A percentile compares a stretch with the other conserved stretches of the same genome.
Conservation (phyloP, 176 grass and related monocot species). For the Ampelocalamus luodianensis region DNA sequence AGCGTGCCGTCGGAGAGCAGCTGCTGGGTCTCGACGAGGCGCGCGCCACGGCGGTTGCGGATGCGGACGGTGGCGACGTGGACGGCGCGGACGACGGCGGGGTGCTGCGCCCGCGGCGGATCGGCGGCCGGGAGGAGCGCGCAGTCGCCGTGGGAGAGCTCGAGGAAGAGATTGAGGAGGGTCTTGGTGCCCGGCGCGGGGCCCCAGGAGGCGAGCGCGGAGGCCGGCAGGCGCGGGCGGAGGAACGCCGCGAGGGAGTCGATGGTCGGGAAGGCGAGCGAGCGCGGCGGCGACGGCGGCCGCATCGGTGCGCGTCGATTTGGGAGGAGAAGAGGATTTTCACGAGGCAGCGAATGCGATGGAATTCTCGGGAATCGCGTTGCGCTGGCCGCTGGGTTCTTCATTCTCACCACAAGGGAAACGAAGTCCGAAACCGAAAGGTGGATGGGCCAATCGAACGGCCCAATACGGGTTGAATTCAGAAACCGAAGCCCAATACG, state of each 20-base stretch:
- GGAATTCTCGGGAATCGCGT: too few relatives aligned
- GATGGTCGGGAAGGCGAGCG: conserved; percentile 67
- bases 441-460: too few relatives aligned
- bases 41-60: conserved; percentile 58
- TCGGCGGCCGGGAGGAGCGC: conserved; percentile 15
- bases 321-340: not conserved
- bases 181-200: conserved; percentile 67
- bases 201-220: conserved; percentile 71
- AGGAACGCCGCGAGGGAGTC: conserved; percentile 78
- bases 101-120: not conserved
- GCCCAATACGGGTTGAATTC: too few relatives aligned
- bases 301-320: conserved; percentile 37
- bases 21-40: conserved; percentile 75
- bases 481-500: too few relatives aligned
- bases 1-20: conserved; percentile 82
- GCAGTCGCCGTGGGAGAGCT: conserved; percentile 83
- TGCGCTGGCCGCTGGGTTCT: too few relatives aligned
- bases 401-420: too few relatives aligned
- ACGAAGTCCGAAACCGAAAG: too few relatives aligned
- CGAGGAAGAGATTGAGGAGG: conserved; percentile 81
- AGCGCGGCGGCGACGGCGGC: too few relatives aligned
- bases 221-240: conserved; percentile 49
- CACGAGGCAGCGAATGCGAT: too few relatives aligned
- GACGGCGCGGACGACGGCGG: conserved; percentile 61
- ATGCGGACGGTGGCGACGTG: conserved; percentile 71